These are phyloP conservation scores for Arachis stenosperma DNA, from an alignment of 306 rosid genomes.

Conservation along the genomic window DNA sequence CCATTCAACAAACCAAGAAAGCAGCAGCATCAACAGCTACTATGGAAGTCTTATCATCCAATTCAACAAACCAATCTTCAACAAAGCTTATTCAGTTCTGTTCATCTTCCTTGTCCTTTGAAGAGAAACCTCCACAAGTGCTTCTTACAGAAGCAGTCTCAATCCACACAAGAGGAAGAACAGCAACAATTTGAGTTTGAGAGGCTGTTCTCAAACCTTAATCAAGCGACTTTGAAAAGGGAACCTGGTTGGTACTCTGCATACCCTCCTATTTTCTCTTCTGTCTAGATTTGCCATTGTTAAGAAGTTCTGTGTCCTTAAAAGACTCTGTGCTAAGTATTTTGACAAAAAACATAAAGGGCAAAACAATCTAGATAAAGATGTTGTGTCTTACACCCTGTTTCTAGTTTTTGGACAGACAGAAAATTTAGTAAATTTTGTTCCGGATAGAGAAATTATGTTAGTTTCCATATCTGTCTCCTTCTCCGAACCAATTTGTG, in stretches of 20 bases:
- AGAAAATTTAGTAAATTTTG: no score
- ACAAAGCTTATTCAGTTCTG: slow-evolving; percentile 13
- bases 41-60: slow-evolving; percentile 16
- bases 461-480: no score
- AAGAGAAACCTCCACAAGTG: slow-evolving; percentile 42
- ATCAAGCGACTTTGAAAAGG: slow-evolving; percentile 70
- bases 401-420: no score
- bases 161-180: slow-evolving; percentile 36
- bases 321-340: no score
- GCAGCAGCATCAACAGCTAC: background rate
- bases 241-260: slow-evolving; percentile 63
- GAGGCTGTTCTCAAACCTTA: slow-evolving; percentile 73
- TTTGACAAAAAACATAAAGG: no score
- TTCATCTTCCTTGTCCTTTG: slow-evolving; percentile 22
- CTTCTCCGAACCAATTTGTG: no score
- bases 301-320: background rate
- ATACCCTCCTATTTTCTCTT: background rate
- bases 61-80: slow-evolving; percentile 34
- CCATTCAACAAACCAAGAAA: slow-evolving; percentile 34
- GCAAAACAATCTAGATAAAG: no score
- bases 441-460: no score
- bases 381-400: no score
- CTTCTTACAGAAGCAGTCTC: slow-evolving; percentile 46
- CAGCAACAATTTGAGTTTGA: slow-evolving; percentile 46
- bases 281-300: slow-evolving; percentile 12